These are phyloP conservation scores for Porodaedalea pini DNA, from an alignment of 1,284 basidiomycete species.

Conservation along the genomic window DNA sequence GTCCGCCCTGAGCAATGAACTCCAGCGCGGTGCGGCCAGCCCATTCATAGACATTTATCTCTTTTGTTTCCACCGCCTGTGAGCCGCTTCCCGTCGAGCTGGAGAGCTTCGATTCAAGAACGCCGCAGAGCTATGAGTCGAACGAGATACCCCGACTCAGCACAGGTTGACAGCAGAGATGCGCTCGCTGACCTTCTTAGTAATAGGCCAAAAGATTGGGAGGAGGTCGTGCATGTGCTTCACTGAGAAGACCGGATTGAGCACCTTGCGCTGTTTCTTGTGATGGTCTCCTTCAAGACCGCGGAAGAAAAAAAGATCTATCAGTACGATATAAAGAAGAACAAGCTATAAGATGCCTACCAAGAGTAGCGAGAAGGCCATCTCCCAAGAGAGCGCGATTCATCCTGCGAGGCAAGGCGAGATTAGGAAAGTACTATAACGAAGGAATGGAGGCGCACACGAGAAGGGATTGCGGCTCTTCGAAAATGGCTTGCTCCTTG, in stretches of 20 bases:
- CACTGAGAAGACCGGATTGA: constrained; percentile 40
- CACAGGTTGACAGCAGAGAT: not conserved
- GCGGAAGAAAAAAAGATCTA: not conserved
- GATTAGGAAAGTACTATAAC: not conserved
- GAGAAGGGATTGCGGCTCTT: constrained; percentile 20
- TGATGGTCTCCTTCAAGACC: constrained; percentile 25
- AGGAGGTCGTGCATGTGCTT: constrained; percentile 42
- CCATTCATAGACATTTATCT: constrained; percentile 16
- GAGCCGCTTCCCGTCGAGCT: no score
- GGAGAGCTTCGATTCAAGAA: not conserved
- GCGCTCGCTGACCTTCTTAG: constrained; percentile 33
- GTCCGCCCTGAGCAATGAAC: constrained; percentile 16
- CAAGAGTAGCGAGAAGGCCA: constrained; percentile 24
- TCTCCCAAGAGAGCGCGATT: constrained; percentile 23
- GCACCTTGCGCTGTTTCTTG: constrained; percentile 28
- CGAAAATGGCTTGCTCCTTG: constrained; percentile 17
- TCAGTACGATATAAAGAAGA: not conserved
- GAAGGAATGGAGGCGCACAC: constrained; percentile 19
- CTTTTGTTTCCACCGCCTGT: not conserved
- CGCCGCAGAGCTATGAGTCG: not conserved
- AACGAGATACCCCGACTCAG: not conserved
- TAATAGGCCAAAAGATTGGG: constrained; percentile 37
- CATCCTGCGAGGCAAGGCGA: constrained; percentile 10
- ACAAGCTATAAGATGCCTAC: constrained; percentile 17
- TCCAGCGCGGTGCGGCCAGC: constrained; percentile 11